Base-by-base conservation (phyloP, 768 basidiomycete genomes). In the Boletus insuetus region DNA sequence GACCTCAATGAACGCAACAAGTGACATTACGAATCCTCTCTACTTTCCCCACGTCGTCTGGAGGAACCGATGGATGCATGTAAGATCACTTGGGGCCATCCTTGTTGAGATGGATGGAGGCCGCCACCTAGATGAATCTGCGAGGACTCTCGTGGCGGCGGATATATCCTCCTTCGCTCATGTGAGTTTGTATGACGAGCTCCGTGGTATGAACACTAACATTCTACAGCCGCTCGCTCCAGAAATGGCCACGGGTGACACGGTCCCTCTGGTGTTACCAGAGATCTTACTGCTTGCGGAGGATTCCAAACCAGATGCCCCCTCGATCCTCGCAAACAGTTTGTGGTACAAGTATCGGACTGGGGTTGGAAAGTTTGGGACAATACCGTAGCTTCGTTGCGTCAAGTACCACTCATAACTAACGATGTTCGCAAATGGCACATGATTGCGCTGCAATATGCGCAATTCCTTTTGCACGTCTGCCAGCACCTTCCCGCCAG, bases 341-440 rank as follows among this genome's bases (percentile, higher is more conserved):
- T 74, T 93, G 14, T 93, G 91, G 91, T 87, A 89, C 69, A 88
- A 89, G 65, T 91, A 91, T 61, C 70, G 14, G 82, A 89, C 61
- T 91, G 90, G 89, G 89, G 81, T 2, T 87, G 83, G 83, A 87
- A 85, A 61, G 86, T 87, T 19, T 92, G 90, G 90, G 89, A 91
- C 65, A 91, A 89, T 62, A 83, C 86, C 1, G 77, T 93, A 42
- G 82, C 87, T 7, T 86, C 85, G 49, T 74, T 93, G 42, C 86
- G 85, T 41, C 86, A 87, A 65, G 77, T 89, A 42, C 82, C 85
- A 7, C 69, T 71, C 42, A 80, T 87, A 75, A 77, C 77, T 16
- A 61, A 75, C 5, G 83, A 85, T 53, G 54, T 66, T 8, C 66
- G 69, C 49, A 76, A 71, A 24, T 80, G 82, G 22, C 75, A 77